Evolutionary conservation across 1,139 yeast species (phyloP), one percentile per base, ranked within the genome.

Genomic region (Debaryomycetaceae sp.): DNA sequence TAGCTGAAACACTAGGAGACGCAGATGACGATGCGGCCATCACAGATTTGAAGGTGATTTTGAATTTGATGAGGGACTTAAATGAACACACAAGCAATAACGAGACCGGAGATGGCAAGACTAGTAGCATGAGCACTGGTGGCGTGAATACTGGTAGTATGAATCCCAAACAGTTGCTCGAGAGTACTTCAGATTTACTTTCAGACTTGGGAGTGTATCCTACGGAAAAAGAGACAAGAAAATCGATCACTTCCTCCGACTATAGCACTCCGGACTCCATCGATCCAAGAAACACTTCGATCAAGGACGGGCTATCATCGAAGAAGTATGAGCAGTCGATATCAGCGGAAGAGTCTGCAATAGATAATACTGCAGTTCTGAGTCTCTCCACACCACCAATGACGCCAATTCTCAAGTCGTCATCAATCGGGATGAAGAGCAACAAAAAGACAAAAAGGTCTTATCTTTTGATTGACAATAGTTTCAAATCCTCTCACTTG

Each of bases 351-450:
- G 13, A 8, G 9, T n/a, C 29, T 3, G 39, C 11, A 24, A 33
- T 40, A 34, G 36, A 27, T 27, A 11, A 27, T 34, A n/a, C 9
- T 34, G n/a, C 34, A 3, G 24, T 14, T 3, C 5, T 33, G 23
- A 34, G 42, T n/a, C 42, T 39, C 23, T 37, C 42, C 6, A 43
- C 45, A 5, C 45, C 45, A 35, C 45, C 45, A 34, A 36, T 42
- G 5, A 43, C 45, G 5, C 45, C 45, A 1, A 37, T 24, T 6
- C 9, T 27, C 9, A 38, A 38, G 20, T 24, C 35, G 9, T 38
- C 41, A 7, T 27, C 31, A 2, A 29, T 5, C 22, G 17, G 24
- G 6, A 11, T 22, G 22, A 36, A 36, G 24, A 27, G 11, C 4
- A 6, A 6, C 6, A 22, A 36, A 6, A 40, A 36, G 23, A 40